Conservation (phyloP, 495 filamentous ascomycete species). For the Monascus purpureus region DNA sequence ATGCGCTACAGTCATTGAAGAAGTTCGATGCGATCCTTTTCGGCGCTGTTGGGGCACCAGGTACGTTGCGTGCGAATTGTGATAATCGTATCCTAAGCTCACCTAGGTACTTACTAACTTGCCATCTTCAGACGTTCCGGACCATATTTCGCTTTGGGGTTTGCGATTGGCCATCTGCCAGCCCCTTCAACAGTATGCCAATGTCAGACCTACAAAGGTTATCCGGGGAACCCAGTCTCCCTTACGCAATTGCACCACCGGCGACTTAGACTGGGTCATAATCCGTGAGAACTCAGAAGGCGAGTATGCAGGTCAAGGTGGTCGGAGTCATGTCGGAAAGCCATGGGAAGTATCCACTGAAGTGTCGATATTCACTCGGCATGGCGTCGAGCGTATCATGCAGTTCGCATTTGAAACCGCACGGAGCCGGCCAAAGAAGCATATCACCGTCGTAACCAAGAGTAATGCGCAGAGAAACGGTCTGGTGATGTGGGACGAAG, state of each 20-base stretch:
- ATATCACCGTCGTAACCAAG: slow-evolving; percentile 39
- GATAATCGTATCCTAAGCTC: not conserved
- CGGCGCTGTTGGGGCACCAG: slow-evolving; percentile 41
- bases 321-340: slow-evolving; percentile 24
- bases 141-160: slow-evolving; percentile 37
- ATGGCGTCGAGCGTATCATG: slow-evolving; percentile 34
- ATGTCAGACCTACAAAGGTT: slow-evolving; percentile 31
- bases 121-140: slow-evolving; percentile 25
- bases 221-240: slow-evolving; percentile 31
- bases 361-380: slow-evolving; percentile 32
- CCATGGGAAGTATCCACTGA: slow-evolving; percentile 35
- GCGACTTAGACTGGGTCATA: slow-evolving; percentile 34
- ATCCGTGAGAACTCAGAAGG: slow-evolving; percentile 38
- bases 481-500: slow-evolving; percentile 45
- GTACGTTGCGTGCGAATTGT: slow-evolving; percentile 9
- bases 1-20: slow-evolving; percentile 35
- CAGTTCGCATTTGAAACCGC: slow-evolving; percentile 35
- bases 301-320: slow-evolving; percentile 37
- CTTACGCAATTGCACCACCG: slow-evolving; percentile 16
- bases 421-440: slow-evolving; percentile 20
- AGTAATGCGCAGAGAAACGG: slow-evolving; percentile 44
- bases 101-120: not conserved
- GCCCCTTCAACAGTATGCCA: slow-evolving; percentile 36
- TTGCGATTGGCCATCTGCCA: slow-evolving; percentile 35
- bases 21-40: slow-evolving; percentile 43